phyloP scores from a whole-genome alignment of 1,284 basidiomycete species.

The Afroboletus lepidellus region DNA sequence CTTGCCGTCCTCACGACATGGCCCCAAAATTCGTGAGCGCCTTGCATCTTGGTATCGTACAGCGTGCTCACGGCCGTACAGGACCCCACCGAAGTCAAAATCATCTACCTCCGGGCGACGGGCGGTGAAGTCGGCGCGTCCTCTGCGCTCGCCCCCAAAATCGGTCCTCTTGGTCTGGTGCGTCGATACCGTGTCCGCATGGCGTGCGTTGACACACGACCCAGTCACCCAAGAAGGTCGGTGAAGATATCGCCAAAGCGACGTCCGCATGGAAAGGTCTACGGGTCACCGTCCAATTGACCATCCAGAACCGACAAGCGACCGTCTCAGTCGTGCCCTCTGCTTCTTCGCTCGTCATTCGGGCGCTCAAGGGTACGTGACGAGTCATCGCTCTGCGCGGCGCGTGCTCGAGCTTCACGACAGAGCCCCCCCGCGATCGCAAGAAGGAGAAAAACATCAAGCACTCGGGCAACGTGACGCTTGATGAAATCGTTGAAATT shows the following conservation, averaged over 20 bases:
- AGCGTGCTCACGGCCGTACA: slow-evolving; percentile 33
- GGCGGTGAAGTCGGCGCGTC: slow-evolving; percentile 99
- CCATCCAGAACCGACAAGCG: slow-evolving; percentile 99
- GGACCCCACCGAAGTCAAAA: slow-evolving; percentile 95
- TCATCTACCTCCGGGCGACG: slow-evolving; percentile 98
- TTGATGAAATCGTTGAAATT: slow-evolving; percentile 95
- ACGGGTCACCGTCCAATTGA: slow-evolving; percentile 97
- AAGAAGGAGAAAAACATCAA: slow-evolving; percentile 99
- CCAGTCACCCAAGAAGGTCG: slow-evolving; percentile 99
- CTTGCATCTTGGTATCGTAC: not conserved
- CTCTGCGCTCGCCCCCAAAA: slow-evolving; percentile 98
- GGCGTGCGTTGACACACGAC: slow-evolving; percentile 4
- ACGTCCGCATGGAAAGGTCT: slow-evolving; percentile 99
- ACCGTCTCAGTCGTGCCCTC: slow-evolving; percentile 96
- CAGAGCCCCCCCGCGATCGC: slow-evolving; percentile 97
- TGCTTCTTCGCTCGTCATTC: slow-evolving; percentile 97
- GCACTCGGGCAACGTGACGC: slow-evolving; percentile 92
- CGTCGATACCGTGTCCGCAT: slow-evolving; percentile 35
- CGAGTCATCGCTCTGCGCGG: not conserved
- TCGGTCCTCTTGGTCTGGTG: slow-evolving; percentile 99
- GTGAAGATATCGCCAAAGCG: slow-evolving; percentile 99
- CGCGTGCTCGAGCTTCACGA: slow-evolving; percentile 5
- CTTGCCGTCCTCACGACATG: slow-evolving; percentile 43
- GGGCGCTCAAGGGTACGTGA: slow-evolving; percentile 90
- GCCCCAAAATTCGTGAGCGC: slow-evolving; percentile 75